Evolutionary conservation across 257 asterid species (phyloP), one percentile per base, ranked within the genome.

Genomic region (Plantago major): DNA sequence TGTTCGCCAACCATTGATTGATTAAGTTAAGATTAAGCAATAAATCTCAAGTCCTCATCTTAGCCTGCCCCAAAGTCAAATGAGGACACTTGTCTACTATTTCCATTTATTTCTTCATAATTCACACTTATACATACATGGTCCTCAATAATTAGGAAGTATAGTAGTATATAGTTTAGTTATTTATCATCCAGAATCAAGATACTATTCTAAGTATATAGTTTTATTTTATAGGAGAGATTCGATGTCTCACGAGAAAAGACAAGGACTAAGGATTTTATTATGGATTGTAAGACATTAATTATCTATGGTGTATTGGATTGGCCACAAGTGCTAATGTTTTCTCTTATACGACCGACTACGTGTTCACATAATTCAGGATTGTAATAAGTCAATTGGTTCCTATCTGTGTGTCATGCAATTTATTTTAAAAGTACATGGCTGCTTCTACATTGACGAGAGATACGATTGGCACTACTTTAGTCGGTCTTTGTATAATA

Each of bases 1-100:
- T 33, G 87, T 72, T 78, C 48, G 80, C 86, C 85, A 76, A 84
- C 85, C 79, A 50, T 83, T 75, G 74, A 73, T 72, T 75, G 72
- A 73, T 68, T 71, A 58, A 73, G 58, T 57, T 46, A 44, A 57
- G 61, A 60, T 58, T 33, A 62, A 61, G 72, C 57, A 60, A 62
- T 52, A 60, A 62, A 59, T 55, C 74, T 74, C 50, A 60, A 55
- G 82, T 79, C 80, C 55, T 64, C 46, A 67, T 66, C 74, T 66
- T 69, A 50, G 79, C 69, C 40, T 67, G 62, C 52, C 69, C 50
- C 62, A 67, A 73, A 70, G 84, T 86, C 84, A 78, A 81, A 64
- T 72, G 77, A 71, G 65, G 89, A 83, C 85, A 81, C 74, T 68
- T 79, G 84, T 81, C 77, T 22, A 22, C 26, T 38, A 52, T 64